Base-by-base conservation (phyloP, 2,329 filamentous ascomycete species). In the Trichoderma koningiopsis region DNA sequence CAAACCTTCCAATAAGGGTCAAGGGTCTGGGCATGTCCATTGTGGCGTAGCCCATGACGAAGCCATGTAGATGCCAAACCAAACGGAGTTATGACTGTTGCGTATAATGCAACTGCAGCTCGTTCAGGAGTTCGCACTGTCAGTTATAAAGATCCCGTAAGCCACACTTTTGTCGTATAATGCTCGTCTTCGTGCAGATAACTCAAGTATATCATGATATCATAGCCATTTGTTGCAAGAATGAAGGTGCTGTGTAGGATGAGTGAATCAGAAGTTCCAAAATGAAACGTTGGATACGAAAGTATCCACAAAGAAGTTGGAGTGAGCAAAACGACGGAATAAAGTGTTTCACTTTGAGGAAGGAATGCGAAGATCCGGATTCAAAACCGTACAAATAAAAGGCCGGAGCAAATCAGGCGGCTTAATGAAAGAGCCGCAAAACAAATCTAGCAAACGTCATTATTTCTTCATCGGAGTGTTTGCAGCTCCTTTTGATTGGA, bases 401-500 rank as follows among this genome's bases (percentile, higher is more conserved):
- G n/a, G 0, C 63, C 53, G 53, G 53, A 33, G 29, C 29, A 49
- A 33, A 66, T 58, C 8, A 53, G 31, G 56, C 56, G 53, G 37
- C 5, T 58, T 47, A 11, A 24, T 49, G 16, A 24, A 35, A 59
- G 64, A 59, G 64, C 64, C 37, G 64, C 55, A 59, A 52, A 49
- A 27, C 8, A 3, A 52, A 52, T 52, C n/a, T 31, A 27, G 31
- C 24, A 31, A 40, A 68, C 65, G 65, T 68, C 65, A 68, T 55
- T 16, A 56, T 31, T 31, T 27, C 61, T 27, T 61, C 49, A 55
- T 52, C 40, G 10, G 19, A 49, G 33, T 19, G 57, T 35, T 58
- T 43, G 47, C 31, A 37, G 22, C 35, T 22, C n/a, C n/a, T 55
- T 33, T 53, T 53, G 47, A 68, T 68, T 68, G 65, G 65, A 40